Percentiles rank a stretch among this genome's conserved stretches.
phyloP scores from a whole-genome alignment of 345 rosid species.

The Syzygium grande region DNA sequence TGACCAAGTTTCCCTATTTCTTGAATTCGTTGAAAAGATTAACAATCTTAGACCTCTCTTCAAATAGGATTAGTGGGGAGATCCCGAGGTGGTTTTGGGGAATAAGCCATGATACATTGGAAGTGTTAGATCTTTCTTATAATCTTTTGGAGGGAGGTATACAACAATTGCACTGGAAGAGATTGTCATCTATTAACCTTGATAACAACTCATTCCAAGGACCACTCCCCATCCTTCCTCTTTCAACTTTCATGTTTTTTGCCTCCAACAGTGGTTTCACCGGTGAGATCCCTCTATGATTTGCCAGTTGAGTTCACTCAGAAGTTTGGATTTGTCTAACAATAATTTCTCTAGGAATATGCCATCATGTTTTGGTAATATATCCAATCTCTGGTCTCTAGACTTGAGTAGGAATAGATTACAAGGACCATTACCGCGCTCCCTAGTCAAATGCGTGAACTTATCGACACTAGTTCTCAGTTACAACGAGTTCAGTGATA shows the following conservation, averaged over 20 bases:
- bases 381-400: rapidly evolving
- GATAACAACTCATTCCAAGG: too few relatives aligned
- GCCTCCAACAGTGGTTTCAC: too few relatives aligned
- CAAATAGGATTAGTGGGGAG: not conserved
- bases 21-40: not conserved
- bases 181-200: too few relatives aligned
- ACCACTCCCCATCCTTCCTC: too few relatives aligned
- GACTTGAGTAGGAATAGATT: not conserved
- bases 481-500: too few relatives aligned
- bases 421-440: not conserved
- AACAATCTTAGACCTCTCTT: rapidly evolving
- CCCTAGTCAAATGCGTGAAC: not conserved
- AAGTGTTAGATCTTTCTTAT: rapidly evolving
- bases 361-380: not conserved
- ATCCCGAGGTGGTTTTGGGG: not conserved
- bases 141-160: not conserved
- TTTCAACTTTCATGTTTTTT: too few relatives aligned
- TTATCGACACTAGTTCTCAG: too few relatives aligned
- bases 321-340: rapidly evolving
- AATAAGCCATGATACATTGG: not conserved
- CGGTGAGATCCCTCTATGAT: too few relatives aligned
- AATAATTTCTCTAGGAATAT: not conserved
- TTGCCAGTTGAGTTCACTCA: rapidly evolving
- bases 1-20: not conserved
- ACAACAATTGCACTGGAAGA: not conserved